These are phyloP conservation scores for Saururus chinensis DNA, from an alignment of 164 flowering plant genomes.

Conservation along the genomic window DNA sequence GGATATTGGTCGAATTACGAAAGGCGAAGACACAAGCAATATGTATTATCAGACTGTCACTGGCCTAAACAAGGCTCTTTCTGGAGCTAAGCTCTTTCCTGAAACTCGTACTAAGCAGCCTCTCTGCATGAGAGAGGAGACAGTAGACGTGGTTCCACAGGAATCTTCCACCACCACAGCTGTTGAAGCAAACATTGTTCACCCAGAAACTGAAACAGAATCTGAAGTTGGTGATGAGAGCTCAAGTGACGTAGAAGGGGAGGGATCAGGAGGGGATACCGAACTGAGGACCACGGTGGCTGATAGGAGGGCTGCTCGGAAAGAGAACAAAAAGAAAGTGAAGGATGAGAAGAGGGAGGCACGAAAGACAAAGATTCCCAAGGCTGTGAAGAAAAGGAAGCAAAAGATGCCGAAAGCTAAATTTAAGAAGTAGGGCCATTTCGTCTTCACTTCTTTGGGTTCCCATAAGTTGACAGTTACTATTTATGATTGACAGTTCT, in stretches of 20 bases:
- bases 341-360: slow-evolving; percentile 97
- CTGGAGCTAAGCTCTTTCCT: slow-evolving; percentile 17
- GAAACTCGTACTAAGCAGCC: slow-evolving; percentile 9
- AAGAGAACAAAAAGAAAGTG: slow-evolving; percentile 91
- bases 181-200: not conserved
- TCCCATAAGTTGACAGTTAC: too few relatives aligned
- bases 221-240: slow-evolving; percentile 35
- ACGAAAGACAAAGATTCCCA: slow-evolving; percentile 74
- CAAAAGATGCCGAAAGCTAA: slow-evolving; percentile 73
- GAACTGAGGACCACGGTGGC: slow-evolving; percentile 16
- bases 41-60: slow-evolving; percentile 76
- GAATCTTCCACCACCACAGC: not conserved
- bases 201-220: slow-evolving; percentile 19
- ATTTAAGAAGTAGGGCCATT: slow-evolving; percentile 29
- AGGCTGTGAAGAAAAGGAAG: slow-evolving; percentile 84
- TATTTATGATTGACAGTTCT: too few relatives aligned
- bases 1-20: slow-evolving; percentile 58
- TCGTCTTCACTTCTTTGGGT: too few relatives aligned
- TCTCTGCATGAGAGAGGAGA: slow-evolving; percentile 3
- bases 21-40: slow-evolving; percentile 69
- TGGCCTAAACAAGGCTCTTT: slow-evolving; percentile 61
- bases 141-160: not conserved
- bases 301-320: slow-evolving; percentile 75
- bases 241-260: slow-evolving; percentile 27
- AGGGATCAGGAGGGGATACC: slow-evolving; percentile 18